Conservation (phyloP, 805 yeast species). For the Candida vaughaniae region DNA sequence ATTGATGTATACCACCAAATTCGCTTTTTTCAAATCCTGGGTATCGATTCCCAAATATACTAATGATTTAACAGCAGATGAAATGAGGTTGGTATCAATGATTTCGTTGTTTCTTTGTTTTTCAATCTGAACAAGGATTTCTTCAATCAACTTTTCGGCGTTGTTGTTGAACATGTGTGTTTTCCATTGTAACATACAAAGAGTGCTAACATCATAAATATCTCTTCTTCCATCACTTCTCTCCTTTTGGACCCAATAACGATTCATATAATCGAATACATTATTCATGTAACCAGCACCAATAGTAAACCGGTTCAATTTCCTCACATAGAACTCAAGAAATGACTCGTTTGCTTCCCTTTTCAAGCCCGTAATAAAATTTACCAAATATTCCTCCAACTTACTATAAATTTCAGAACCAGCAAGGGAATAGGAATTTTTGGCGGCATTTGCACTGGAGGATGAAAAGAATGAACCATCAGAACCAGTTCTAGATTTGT, state of each 20-base stretch:
- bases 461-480: not conserved
- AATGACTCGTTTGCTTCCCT: conserved; percentile 63
- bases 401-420: conserved; percentile 87
- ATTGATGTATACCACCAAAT: conserved; percentile 75
- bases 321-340: conserved; percentile 76
- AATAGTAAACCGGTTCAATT: conserved; percentile 85
- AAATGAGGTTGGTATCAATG: conserved; percentile 63
- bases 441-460: conserved; percentile 4
- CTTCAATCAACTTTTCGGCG: conserved; percentile 56
- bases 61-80: conserved; percentile 79
- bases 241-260: conserved; percentile 97
- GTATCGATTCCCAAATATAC: conserved; percentile 89
- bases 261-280: conserved; percentile 90
- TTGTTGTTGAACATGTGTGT: conserved; percentile 73
- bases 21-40: conserved; percentile 83
- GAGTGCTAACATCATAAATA: conserved; percentile 86
- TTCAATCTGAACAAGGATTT: conserved; percentile 74
- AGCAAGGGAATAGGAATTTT: conserved; percentile 52
- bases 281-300: conserved; percentile 92
- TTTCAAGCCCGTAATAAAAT: conserved; percentile 52
- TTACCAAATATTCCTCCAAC: conserved; percentile 62
- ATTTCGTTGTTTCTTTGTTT: conserved; percentile 76
- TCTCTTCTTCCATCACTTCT: conserved; percentile 89
- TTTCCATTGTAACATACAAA: conserved; percentile 87
- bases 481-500: conserved; percentile 51